Evolutionary conservation across 495 filamentous ascomycete genomes (phyloP).

Genomic region (Aspergillus kassunensis): DNA sequence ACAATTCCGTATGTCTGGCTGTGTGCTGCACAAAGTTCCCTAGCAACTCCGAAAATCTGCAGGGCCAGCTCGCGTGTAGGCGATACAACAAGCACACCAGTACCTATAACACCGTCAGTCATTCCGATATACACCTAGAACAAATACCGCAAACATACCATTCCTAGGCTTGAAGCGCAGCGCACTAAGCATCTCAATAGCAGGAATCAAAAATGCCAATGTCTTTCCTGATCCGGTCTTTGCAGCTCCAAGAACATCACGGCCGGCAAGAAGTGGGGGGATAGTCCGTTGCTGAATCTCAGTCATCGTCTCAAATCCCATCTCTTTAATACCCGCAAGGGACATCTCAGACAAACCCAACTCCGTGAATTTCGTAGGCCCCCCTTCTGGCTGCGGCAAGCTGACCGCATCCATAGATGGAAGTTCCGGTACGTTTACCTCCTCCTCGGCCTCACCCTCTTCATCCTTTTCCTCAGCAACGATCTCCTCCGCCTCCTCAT

Average conservation of each 20-base stretch:
- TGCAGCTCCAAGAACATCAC: conserved; percentile 91
- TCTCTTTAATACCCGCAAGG: conserved; percentile 79
- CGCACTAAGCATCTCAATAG: conserved; percentile 88
- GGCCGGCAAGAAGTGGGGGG: conserved; percentile 80
- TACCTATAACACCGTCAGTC: conserved; percentile 43
- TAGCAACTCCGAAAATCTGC: conserved; percentile 93
- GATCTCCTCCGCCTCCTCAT: conserved; percentile 22
- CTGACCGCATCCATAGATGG: conserved; percentile 49
- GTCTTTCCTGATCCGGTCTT: conserved; percentile 98
- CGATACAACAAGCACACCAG: conserved; percentile 76
- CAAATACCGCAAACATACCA: conserved; percentile 27
- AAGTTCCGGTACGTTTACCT: conserved; percentile 37
- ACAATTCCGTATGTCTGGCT: conserved; percentile 94
- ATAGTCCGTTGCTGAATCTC: conserved; percentile 89
- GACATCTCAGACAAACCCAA: conserved; percentile 84
- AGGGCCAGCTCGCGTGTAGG: conserved; percentile 77
- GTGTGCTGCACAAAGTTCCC: conserved; percentile 82
- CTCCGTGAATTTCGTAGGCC: conserved; percentile 66
- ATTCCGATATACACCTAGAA: background rate
- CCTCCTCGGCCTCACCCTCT: conserved; percentile 23
- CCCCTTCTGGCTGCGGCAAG: conserved; percentile 51
- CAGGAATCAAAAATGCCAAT: conserved; percentile 88
- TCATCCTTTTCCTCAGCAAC: conserved; percentile 17
- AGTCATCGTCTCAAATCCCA: conserved; percentile 94
- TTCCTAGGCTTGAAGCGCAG: conserved; percentile 83